Base-by-base conservation (phyloP, 2,329 filamentous ascomycete species). In the Claviceps pazoutovae region DNA sequence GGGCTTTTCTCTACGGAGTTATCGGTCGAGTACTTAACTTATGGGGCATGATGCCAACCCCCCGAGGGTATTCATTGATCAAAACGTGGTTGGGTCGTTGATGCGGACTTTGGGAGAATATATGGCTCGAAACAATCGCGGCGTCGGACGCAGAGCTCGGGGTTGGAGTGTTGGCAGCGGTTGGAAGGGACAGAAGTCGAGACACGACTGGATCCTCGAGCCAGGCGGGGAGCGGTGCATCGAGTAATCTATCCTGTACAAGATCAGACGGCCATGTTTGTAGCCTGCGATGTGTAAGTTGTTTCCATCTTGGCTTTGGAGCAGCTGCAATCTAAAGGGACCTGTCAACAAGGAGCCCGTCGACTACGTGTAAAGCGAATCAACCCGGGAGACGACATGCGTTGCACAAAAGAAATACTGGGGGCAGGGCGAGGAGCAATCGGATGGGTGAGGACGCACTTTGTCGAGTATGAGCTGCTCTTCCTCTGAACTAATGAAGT, bases 11-110 rank as follows among this genome's bases (percentile, higher is more conserved):
- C 45, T 49, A 53, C 44, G 21, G 38, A 38, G 19, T 26, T 41
- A 55, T 48, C 51, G 23, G 53, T 53, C 57, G 50, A 62, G 54
- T 60, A 68, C 66, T 66, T 60, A 69, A 65, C 71, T 96, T 93
- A 66, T 97, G 91, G 46, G 90, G 83, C 87, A 96, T 95, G 58
- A 97, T 97, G n/a, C 91, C 91, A 56, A 95, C 80, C 2, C 87
- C 88, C 0, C 87, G 81, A 1, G 76, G 75, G 66, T 97, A 98
- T 66, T 96, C 90, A 62, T 98, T 98, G 59, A 97, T 82, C 39
- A 97, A 74, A 46, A 95, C 88, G 68, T 97, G 93, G 60, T 97
- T 98, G 2, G 91, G 88, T 4, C 72, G 74, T 17, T 71, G 60
- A 62, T 97, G 90, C 5, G 87, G 86, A 49, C 89, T 87, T 19